Conservation (phyloP, 805 yeast species). For the Candida arabinofermentans region DNA sequence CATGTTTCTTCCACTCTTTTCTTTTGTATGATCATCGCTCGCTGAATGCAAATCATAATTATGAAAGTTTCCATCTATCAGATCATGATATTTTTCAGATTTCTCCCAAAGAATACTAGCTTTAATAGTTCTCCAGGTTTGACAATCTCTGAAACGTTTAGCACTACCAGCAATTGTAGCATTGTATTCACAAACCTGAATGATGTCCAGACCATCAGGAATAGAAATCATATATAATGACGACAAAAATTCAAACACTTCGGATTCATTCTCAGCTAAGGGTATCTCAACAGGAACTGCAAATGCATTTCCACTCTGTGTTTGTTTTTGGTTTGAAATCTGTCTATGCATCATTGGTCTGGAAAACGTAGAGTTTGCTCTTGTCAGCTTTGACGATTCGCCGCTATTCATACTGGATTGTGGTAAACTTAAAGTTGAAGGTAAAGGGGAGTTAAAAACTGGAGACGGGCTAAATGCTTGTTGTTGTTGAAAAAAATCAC, state of each 20-base stretch:
- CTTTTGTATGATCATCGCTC: neutral
- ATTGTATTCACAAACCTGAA: slow-evolving; percentile 55
- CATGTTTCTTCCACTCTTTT: slow-evolving; percentile 3
- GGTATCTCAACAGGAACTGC: slow-evolving; percentile 41
- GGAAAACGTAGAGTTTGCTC: slow-evolving; percentile 4
- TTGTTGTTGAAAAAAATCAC: neutral
- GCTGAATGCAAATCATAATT: slow-evolving; percentile 5
- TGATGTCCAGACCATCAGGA: slow-evolving; percentile 45
- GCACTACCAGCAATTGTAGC: slow-evolving; percentile 53
- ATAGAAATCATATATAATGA: slow-evolving; percentile 43
- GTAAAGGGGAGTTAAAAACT: slow-evolving; percentile 7
- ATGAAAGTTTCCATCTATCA: slow-evolving; percentile 14
- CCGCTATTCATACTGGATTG: slow-evolving; percentile 6
- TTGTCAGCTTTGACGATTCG: neutral
- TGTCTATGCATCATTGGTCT: slow-evolving; percentile 18
- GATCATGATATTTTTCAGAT: slow-evolving; percentile 5
- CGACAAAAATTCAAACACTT: slow-evolving; percentile 45
- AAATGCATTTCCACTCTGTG: slow-evolving; percentile 22
- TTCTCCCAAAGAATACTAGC: slow-evolving; percentile 40
- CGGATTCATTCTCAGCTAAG: slow-evolving; percentile 38
- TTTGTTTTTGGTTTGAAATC: slow-evolving; percentile 13
- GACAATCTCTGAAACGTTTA: slow-evolving; percentile 49
- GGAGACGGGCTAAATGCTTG: neutral
- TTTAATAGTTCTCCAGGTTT: slow-evolving; percentile 58
- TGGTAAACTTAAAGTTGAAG: neutral